Evolutionary conservation across 208 protist genomes (phyloP).

Genomic region (Crithidia sp.): DNA sequence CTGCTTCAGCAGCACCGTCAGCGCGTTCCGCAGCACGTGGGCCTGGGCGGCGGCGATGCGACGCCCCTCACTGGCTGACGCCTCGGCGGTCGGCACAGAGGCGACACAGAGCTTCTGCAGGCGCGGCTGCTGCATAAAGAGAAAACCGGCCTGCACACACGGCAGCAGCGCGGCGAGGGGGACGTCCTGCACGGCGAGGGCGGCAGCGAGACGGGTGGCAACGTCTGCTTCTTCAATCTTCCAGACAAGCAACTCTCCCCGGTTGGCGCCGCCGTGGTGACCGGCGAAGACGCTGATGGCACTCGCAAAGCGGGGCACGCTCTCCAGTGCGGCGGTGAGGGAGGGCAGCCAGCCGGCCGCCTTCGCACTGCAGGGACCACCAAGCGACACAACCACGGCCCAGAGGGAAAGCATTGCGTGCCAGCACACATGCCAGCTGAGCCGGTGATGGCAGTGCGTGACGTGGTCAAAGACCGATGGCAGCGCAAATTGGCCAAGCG

Average conservation of each 20-base stretch:
- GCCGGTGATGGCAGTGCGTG: conserved; percentile 34
- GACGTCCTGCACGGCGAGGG: conserved; percentile 44
- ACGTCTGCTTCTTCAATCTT: conserved; percentile 63
- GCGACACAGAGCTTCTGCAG: conserved; percentile 26
- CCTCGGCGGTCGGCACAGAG: conserved; percentile 16
- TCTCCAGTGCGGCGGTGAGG: conserved; percentile 33
- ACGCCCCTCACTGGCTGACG: conserved; percentile 9
- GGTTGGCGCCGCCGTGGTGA: conserved; percentile 3
- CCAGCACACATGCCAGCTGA: conserved; percentile 69
- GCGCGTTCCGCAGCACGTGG: conserved; percentile 23
- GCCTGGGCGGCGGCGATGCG: conserved; percentile 24
- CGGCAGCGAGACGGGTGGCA: conserved; percentile 45
- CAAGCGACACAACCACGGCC: conserved; percentile 17
- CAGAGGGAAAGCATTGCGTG: conserved; percentile 53
- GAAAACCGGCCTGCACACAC: conserved; percentile 57
- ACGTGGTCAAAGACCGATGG: conserved; percentile 42
- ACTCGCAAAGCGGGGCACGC: conserved; percentile 50
- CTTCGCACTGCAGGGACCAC: conserved; percentile 14
- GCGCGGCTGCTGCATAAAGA: conserved; percentile 28
- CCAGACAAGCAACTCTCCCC: conserved; percentile 46
- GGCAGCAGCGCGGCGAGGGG: conserved; percentile 38
- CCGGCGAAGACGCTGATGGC: conserved; percentile 58
- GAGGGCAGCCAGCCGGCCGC: conserved; percentile 40
- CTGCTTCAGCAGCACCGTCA: conserved; percentile 25
- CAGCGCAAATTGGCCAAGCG: conserved; percentile 55